A percentile compares a stretch with the other conserved stretches of the same genome.
These are phyloP conservation scores for Mercurialis annua DNA, from an alignment of 345 rosid genomes.

Conservation along the genomic window DNA sequence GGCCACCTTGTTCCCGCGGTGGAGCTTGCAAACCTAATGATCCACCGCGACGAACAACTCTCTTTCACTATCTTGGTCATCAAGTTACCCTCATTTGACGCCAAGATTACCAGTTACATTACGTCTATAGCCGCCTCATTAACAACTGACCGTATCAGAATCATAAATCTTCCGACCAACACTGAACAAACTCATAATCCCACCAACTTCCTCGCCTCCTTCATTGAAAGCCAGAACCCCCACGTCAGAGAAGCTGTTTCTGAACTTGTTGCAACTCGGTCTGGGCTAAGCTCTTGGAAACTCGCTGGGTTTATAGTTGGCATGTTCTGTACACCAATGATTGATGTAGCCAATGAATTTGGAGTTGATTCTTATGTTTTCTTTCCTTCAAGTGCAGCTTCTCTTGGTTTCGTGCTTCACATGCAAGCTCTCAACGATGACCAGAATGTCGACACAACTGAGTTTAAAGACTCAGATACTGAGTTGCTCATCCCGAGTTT, in stretches of 20 bases:
- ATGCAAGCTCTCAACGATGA: constrained; percentile 7
- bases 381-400: constrained; percentile 14
- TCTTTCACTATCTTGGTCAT: constrained; percentile 13
- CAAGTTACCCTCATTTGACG: neutral
- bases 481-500: constrained; percentile 10
- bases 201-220: neutral
- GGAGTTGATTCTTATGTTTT: constrained; percentile 15
- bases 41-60: neutral
- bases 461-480: neutral
- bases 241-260: constrained; percentile 2
- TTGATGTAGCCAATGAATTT: constrained; percentile 16
- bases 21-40: constrained; percentile 4
- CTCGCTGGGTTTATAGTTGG: constrained; percentile 9
- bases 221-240: constrained; percentile 3
- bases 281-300: neutral
- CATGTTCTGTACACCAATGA: constrained; percentile 10
- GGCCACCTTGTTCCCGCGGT: constrained; percentile 12
- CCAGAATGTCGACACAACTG: neutral
- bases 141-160: neutral
- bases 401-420: constrained; percentile 9
- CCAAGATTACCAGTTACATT: neutral
- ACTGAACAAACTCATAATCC: neutral
- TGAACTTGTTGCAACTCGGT: neutral
- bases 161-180: neutral
- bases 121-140: neutral